phyloP scores from a whole-genome alignment of 2,329 filamentous ascomycete species.

The Diaporthe ampelina region DNA sequence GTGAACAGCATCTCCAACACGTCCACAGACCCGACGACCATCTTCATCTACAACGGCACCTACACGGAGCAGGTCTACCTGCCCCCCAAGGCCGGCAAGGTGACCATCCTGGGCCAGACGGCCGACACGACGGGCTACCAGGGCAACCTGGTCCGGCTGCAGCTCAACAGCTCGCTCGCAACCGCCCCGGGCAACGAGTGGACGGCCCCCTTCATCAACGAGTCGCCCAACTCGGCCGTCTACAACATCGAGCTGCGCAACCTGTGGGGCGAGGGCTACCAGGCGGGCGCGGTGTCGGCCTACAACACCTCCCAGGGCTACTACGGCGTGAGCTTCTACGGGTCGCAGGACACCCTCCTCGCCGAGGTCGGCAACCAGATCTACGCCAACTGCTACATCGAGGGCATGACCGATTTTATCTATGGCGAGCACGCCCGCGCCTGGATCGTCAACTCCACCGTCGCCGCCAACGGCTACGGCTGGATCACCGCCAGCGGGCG shows the following conservation, averaged over 20 bases:
- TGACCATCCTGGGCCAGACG: conserved; percentile 70
- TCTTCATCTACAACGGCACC: conserved; percentile 56
- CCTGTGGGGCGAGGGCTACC: conserved; percentile 59
- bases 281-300: conserved; percentile 67
- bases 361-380: conserved; percentile 65
- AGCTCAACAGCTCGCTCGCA: conserved; percentile 27
- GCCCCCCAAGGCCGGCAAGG: conserved; percentile 57
- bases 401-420: conserved; percentile 71
- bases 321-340: conserved; percentile 65
- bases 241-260: conserved; percentile 71
- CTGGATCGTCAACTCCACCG: conserved; percentile 66
- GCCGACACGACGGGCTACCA: conserved; percentile 59
- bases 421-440: conserved; percentile 67
- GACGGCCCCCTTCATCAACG: conserved; percentile 60
- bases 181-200: conserved; percentile 42
- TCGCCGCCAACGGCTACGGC: conserved; percentile 61
- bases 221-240: conserved; percentile 60
- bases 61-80: conserved; percentile 71
- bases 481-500: conserved; percentile 62
- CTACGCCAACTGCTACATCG: conserved; percentile 66
- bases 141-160: conserved; percentile 57
- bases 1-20: conserved; percentile 36
- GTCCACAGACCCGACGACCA: conserved; percentile 28
- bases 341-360: conserved; percentile 71
- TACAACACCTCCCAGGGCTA: conserved; percentile 66